phyloP scores from a whole-genome alignment of 2,329 filamentous ascomycete genomes.

The Trichophyton equinum region DNA sequence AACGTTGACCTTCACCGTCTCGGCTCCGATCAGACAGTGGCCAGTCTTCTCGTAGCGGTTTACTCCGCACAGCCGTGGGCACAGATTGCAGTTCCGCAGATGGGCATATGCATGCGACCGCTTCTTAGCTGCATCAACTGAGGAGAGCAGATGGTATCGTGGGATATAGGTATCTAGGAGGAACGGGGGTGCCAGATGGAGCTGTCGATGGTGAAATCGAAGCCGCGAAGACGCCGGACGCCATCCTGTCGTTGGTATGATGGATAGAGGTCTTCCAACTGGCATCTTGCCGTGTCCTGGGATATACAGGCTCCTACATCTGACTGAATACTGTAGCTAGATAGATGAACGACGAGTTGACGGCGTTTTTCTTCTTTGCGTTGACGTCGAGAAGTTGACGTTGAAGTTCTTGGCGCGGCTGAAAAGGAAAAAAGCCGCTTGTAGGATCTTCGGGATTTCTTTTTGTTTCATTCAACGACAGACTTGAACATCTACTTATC shows the following conservation, averaged over 20 bases:
- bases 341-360: too few species aligned
- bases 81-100: slow-evolving; percentile 67
- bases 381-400: not conserved
- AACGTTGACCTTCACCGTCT: slow-evolving; percentile 65
- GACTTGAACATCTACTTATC: not conserved
- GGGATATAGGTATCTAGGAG: slow-evolving; percentile 64
- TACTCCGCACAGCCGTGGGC: slow-evolving; percentile 62
- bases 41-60: slow-evolving; percentile 72
- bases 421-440: not conserved
- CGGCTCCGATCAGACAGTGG: slow-evolving; percentile 61
- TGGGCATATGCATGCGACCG: slow-evolving; percentile 62
- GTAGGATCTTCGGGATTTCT: not conserved
- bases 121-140: slow-evolving; percentile 59
- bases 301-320: not conserved
- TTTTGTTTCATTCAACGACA: not conserved
- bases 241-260: not conserved
- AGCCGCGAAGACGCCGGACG: not conserved
- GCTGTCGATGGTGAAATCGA: slow-evolving; percentile 1
- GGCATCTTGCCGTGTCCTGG: not conserved
- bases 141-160: slow-evolving; percentile 56
- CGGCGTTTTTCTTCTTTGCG: not conserved
- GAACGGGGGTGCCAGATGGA: slow-evolving; percentile 46
- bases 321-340: not conserved
- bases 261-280: not conserved
- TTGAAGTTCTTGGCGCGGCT: not conserved